Conservation (phyloP, 768 basidiomycete genomes). For the Leucosporidium scottii region DNA sequence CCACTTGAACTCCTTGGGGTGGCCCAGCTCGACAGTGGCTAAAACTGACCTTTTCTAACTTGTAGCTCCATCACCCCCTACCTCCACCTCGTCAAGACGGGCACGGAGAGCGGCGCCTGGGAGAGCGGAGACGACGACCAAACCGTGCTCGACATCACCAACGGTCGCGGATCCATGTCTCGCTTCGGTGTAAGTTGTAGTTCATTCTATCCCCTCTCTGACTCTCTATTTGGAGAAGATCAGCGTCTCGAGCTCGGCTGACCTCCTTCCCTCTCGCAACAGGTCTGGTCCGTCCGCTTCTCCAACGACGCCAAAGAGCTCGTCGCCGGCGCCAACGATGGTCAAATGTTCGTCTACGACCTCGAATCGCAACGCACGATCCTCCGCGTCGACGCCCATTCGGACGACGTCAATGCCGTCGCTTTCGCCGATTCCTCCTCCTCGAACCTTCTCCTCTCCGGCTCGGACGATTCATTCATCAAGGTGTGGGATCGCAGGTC, state of each 20-base stretch:
- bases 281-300: slow-evolving; percentile 91
- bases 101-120: slow-evolving; percentile 6
- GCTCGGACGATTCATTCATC: slow-evolving; percentile 85
- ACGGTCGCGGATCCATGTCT: neutral
- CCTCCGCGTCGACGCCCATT: slow-evolving; percentile 78
- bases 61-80: slow-evolving; percentile 49
- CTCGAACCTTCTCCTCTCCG: slow-evolving; percentile 89
- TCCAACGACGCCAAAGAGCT: slow-evolving; percentile 95
- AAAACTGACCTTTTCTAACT: too few relatives aligned
- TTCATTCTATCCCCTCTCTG: slow-evolving; percentile 54
- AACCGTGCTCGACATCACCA: slow-evolving; percentile 36
- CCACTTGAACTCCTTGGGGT: too few relatives aligned
- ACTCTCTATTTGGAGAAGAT: slow-evolving; percentile 40
- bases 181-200: too few relatives aligned
- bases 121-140: slow-evolving; percentile 17
- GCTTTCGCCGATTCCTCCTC: slow-evolving; percentile 86
- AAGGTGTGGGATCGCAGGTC: slow-evolving; percentile 79
- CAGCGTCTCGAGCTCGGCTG: slow-evolving; percentile 42
- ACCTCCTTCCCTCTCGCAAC: slow-evolving; percentile 49
- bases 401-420: slow-evolving; percentile 83
- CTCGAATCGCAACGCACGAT: slow-evolving; percentile 68
- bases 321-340: slow-evolving; percentile 67
- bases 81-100: slow-evolving; percentile 41
- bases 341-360: slow-evolving; percentile 63
- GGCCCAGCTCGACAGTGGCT: too few relatives aligned